phyloP scores from a whole-genome alignment of 345 rosid genomes.

The Hevea brasiliensis region DNA sequence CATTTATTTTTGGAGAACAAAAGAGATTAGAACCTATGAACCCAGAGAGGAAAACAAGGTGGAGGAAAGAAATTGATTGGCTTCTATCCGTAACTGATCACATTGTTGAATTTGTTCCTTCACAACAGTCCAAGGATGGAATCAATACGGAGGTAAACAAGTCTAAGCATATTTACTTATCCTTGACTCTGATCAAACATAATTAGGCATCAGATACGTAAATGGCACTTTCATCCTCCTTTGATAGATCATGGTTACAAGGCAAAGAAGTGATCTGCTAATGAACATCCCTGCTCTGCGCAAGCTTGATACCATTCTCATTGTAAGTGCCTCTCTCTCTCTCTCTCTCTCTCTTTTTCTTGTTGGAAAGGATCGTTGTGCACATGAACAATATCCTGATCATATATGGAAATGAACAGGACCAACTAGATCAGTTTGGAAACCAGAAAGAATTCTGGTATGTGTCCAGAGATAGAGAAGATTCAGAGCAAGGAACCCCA shows the following conservation, averaged over 20 bases:
- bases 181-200: no score
- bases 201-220: no score
- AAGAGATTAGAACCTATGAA: constrained; percentile 75
- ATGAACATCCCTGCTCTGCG: constrained; percentile 86
- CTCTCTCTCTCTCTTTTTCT: constrained; percentile 5
- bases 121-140: constrained; percentile 73
- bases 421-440: constrained; percentile 63
- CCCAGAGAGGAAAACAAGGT: constrained; percentile 65
- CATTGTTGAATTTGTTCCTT: constrained; percentile 81
- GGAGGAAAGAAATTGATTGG: constrained; percentile 92
- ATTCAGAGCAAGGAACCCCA: constrained; percentile 54
- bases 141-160: constrained; percentile 63
- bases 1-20: constrained; percentile 82
- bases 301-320: constrained; percentile 83
- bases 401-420: constrained; percentile 44
- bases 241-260: constrained; percentile 78
- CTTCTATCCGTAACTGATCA: constrained; percentile 79
- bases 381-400: background rate
- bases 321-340: constrained; percentile 45
- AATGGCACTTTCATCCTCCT: background rate
- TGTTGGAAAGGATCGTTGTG: background rate
- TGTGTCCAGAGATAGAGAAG: constrained; percentile 51
- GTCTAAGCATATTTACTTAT: background rate
- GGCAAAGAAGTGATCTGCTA: constrained; percentile 78
- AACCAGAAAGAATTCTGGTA: constrained; percentile 84